Evolutionary conservation across 1,284 basidiomycete species (phyloP), one percentile per base, ranked within the genome.

Genomic region (Pascua sp.): DNA sequence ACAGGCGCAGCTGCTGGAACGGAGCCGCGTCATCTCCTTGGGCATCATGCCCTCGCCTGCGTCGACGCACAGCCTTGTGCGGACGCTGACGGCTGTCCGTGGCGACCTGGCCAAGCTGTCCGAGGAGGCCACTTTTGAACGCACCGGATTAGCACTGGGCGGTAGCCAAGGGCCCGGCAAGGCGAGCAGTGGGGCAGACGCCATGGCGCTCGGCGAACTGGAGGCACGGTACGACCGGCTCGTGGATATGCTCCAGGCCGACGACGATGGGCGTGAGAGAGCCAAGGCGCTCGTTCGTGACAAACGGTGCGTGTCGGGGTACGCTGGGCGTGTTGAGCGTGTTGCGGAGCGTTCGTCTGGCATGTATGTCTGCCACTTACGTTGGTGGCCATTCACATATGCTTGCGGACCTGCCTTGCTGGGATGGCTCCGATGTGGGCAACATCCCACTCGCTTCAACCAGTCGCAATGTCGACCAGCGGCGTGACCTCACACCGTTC

Each of bases 1-100:
- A 32, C 75, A 75, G 15, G 60, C 71, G 9, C 68, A 73, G 53
- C 66, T 78, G 2, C 66, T 78, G 48, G 76, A 78, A 56, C 67
- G 76, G 47, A 69, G 69, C 5, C 73, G 76, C 17, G 68, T 78
- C 48, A 54, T 77, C 51, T 71, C 70, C 1, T 68, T 78, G 32
- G 69, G 69, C 36, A 68, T 78, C 44, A 65, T 68, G 16, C 72
- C 76, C 0, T 70, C 66, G 4, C 67, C 75, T 0, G 67, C 71
- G 4, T 66, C 71, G 10, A 68, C 69, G 16, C 64, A 67, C 12
- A 67, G 70, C 57, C 72, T 78, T 47, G 61, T 69, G 13, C 66
- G 76, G 13, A 69, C 69, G 42, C 66, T 78, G 13, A 67, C 64
- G 0, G 43, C 60, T 9, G 67, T 75, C 46, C 57, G 64, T 40